A percentile compares a stretch with the other conserved stretches of the same genome.
Conservation (phyloP, 1,139 yeast species). For the Pneumocystis carinii region DNA sequence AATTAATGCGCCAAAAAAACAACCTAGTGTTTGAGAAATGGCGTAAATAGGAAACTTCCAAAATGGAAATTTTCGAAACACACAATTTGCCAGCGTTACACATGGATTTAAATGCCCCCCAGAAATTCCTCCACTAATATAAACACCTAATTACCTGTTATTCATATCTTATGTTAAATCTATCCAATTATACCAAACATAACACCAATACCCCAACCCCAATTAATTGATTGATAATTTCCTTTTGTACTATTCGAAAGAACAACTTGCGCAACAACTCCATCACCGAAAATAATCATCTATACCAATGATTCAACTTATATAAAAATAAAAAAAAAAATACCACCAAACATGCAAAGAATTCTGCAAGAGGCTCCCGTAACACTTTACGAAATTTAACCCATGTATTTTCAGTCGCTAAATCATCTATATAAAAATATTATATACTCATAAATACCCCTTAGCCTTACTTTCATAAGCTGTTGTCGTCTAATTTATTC, state of each 20-base stretch:
- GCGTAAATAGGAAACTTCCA: slow-evolving; percentile 20
- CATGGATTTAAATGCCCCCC: slow-evolving; percentile 26
- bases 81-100: slow-evolving; percentile 21
- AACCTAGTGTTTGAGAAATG: slow-evolving; percentile 21
- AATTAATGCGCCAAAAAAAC: slow-evolving; percentile 20
- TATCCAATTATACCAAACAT: slow-evolving; percentile 29
- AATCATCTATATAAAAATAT: neutral
- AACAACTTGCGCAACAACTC: slow-evolving; percentile 33
- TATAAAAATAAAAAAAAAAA: slow-evolving; percentile 11
- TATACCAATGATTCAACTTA: slow-evolving; percentile 1
- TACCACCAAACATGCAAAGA: slow-evolving; percentile 16
- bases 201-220: slow-evolving; percentile 40
- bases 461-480: no score
- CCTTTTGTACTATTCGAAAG: slow-evolving; percentile 28
- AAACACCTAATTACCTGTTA: slow-evolving; percentile 13
- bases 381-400: slow-evolving; percentile 15
- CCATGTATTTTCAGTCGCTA: neutral
- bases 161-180: neutral
- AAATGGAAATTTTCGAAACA: slow-evolving; percentile 24
- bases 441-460: no score
- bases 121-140: slow-evolving; percentile 20
- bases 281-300: slow-evolving; percentile 32
- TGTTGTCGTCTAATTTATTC: no score
- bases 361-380: slow-evolving; percentile 30
- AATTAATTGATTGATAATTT: slow-evolving; percentile 29